Base-by-base conservation (phyloP, 2,329 filamentous ascomycete genomes). In the Zasmidium cellare region DNA sequence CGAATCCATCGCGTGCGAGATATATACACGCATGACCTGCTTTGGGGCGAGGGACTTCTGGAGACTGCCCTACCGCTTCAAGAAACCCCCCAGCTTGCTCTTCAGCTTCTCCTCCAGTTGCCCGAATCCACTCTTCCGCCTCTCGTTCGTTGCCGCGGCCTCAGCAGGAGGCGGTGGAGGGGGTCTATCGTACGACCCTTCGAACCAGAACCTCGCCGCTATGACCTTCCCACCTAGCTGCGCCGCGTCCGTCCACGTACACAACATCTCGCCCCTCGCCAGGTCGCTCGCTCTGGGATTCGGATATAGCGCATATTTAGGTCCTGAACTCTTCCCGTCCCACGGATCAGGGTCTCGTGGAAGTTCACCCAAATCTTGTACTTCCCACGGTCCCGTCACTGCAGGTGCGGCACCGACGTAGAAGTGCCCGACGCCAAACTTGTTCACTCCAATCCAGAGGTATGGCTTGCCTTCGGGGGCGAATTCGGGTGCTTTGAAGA, bases 241-340 rank as follows among this genome's bases (percentile, higher is more conserved):
- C 1, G 54, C 48, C 14, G 47, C 54, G 23, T 56, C 54, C 28
- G 47, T 57, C 55, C 55, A 57, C 11, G 48, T 57, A 35, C 55
- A 57, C 23, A 57, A 20, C 41, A 57, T 44, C 41, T 53, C 55
- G 6, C 55, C 49, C 28, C 28, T 53, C 19, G 20, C 19, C 18
- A 57, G 11, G 18, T 53, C 49, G 28, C 55, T 57, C 24, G 49
- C 49, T 16, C 48, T n/a, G 20, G 45, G 38, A 20, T 52, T 52
- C 22, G 55, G 55, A 47, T 52, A 57, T 5, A 57, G 22, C n/a
- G 48, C 48, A 20, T 53, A 57, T 25, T 57, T 57, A 16, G 49
- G 55, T 9, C 55, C 49, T 24, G 25, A 35, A 19, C 49, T 48
- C 16, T 53, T 45, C 7, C 49, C 55, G 25, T 57, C 55, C 22